Evolutionary conservation across 331 rosid genomes (phyloP).

Genomic region (Malus hybrid): DNA sequence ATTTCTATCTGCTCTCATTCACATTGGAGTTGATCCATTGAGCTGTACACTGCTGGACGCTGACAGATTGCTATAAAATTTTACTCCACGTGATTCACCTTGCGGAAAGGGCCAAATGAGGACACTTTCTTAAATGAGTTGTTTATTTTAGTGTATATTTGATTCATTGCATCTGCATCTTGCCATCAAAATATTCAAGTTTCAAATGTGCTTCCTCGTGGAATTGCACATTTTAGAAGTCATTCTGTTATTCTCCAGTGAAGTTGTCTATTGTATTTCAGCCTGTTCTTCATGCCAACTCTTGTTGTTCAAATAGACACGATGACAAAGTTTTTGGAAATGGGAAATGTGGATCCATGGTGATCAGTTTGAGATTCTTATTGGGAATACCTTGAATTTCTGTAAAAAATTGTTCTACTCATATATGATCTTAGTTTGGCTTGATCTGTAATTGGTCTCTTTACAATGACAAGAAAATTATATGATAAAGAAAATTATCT

Average conservation of each 20-base stretch:
- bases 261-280: not conserved
- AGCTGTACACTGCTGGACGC: not conserved
- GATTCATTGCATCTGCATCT: not conserved
- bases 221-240: not conserved
- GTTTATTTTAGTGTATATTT: not conserved
- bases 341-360: not conserved
- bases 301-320: not conserved
- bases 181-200: not conserved
- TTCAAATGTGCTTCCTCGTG: not conserved
- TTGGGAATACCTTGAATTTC: not conserved
- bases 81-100: constrained; percentile 1
- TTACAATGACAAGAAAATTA: not conserved
- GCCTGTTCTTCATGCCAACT: not conserved
- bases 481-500: not conserved
- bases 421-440: not conserved
- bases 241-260: not conserved
- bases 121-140: not conserved
- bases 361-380: not conserved
- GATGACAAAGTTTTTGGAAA: not conserved
- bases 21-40: not conserved
- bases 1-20: not conserved
- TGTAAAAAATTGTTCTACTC: not conserved
- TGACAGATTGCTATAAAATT: not conserved
- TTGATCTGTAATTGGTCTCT: not conserved
- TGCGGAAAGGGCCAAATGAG: not conserved